phyloP scores from a whole-genome alignment of 2,329 filamentous ascomycete species.

The Pestalotiopsis fici region DNA sequence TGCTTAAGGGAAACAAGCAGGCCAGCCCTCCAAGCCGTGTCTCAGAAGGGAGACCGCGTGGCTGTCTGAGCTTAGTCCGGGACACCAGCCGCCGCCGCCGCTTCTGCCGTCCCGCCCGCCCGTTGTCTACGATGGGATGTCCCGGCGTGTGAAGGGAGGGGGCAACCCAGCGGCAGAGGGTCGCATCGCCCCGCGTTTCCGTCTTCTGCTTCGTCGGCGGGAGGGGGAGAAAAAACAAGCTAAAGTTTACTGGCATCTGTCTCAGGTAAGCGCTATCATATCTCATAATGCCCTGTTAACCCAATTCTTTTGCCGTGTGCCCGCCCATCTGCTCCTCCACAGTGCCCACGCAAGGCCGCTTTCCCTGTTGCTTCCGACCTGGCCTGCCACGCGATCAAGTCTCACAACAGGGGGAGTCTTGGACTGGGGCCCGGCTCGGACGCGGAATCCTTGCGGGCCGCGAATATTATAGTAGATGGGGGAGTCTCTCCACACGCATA shows the following conservation, averaged over 20 bases:
- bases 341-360: too few species aligned
- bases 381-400: not conserved
- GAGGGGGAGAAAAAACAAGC: not conserved
- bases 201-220: not conserved
- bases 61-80: not conserved
- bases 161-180: not conserved
- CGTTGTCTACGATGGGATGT: not conserved
- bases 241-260: not conserved
- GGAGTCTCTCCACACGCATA: not conserved
- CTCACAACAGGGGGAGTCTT: not conserved
- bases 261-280: not conserved
- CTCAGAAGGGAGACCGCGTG: not conserved
- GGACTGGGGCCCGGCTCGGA: not conserved
- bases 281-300: too few species aligned
- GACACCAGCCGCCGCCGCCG: not conserved
- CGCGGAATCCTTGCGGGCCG: not conserved
- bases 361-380: too few species aligned
- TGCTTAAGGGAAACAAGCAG: too few species aligned
- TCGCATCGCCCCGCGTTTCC: not conserved
- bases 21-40: not conserved
- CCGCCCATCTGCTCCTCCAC: too few species aligned
- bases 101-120: too few species aligned
- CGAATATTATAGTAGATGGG: not conserved
- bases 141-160: not conserved
- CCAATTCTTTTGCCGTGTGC: too few species aligned